phyloP scores from a whole-genome alignment of 192 early-diverging fungal species.

The Backusella tarrabulga region DNA sequence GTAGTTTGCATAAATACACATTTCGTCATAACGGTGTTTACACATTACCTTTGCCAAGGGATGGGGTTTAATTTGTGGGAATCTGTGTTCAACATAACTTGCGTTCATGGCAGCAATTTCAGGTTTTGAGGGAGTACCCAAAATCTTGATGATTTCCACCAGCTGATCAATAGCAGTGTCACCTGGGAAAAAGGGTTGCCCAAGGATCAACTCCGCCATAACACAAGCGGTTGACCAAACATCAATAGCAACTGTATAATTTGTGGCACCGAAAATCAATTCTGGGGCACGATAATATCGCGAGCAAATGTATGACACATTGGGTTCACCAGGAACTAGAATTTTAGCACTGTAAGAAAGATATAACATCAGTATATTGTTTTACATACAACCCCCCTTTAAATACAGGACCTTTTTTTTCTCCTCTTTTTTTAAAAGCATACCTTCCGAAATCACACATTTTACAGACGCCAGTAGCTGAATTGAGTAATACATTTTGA shows the following conservation, averaged over 20 bases:
- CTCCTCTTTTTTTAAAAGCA: not conserved
- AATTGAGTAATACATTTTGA: conserved; percentile 94
- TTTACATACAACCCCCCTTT: not conserved
- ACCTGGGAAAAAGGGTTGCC: conserved; percentile 94
- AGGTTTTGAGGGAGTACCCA: conserved; percentile 95
- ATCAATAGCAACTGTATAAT: conserved; percentile 88
- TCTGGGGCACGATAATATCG: conserved; percentile 96
- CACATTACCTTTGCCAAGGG: conserved; percentile 73
- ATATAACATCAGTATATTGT: not conserved
- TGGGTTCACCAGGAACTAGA: conserved; percentile 90
- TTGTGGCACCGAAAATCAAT: conserved; percentile 93
- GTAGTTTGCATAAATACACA: not conserved
- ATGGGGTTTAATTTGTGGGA: conserved; percentile 95
- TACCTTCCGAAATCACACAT: conserved; percentile 94
- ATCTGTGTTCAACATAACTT: conserved; percentile 97
- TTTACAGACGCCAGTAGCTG: conserved; percentile 86
- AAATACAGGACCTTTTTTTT: not conserved
- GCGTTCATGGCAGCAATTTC: conserved; percentile 98
- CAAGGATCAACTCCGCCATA: conserved; percentile 94
- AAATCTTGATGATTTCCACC: conserved; percentile 98
- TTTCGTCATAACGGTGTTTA: not conserved
- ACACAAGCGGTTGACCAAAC: conserved; percentile 97
- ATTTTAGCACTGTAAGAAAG: conserved; percentile 78
- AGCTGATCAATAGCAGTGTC: conserved; percentile 97
- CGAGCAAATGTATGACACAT: conserved; percentile 97